Conservation (phyloP, 2,329 filamentous ascomycete genomes). For the Cylindrodendrum hubeiense region DNA sequence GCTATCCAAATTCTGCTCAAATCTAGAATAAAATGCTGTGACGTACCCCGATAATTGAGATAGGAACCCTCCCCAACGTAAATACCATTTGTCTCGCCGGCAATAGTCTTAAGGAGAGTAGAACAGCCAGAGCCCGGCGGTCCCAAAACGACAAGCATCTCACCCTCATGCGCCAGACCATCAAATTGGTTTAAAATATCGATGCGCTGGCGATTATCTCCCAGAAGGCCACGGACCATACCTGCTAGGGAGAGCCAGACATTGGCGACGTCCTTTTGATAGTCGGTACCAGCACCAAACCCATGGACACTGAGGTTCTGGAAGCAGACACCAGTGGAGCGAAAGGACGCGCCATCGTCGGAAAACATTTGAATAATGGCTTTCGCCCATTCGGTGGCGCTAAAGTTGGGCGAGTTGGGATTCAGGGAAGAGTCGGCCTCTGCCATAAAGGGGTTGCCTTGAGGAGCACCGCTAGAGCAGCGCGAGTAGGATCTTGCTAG, state of each 20-base stretch:
- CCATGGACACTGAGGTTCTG: slow-evolving; percentile 59
- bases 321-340: slow-evolving; percentile 54
- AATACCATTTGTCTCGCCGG: slow-evolving; percentile 74
- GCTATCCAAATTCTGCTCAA: background rate
- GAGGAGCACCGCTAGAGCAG: slow-evolving; percentile 26
- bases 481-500: slow-evolving; percentile 34
- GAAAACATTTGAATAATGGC: slow-evolving; percentile 40
- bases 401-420: slow-evolving; percentile 63
- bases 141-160: slow-evolving; percentile 78
- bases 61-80: slow-evolving; percentile 61
- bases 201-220: slow-evolving; percentile 33
- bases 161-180: slow-evolving; percentile 73
- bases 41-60: slow-evolving; percentile 38
- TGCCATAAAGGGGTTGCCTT: slow-evolving; percentile 33
- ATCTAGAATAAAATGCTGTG: background rate
- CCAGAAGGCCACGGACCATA: slow-evolving; percentile 9
- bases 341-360: slow-evolving; percentile 43
- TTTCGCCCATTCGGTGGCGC: slow-evolving; percentile 55
- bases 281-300: slow-evolving; percentile 62
- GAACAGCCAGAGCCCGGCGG: slow-evolving; percentile 73
- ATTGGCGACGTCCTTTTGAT: slow-evolving; percentile 57
- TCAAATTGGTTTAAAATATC: slow-evolving; percentile 72
- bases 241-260: slow-evolving; percentile 45
- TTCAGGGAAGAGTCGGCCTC: slow-evolving; percentile 58
- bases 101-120: slow-evolving; percentile 70